These are phyloP conservation scores for Akanthomyces uredinophilus DNA, from an alignment of 2,329 filamentous ascomycete genomes.

Conservation along the genomic window DNA sequence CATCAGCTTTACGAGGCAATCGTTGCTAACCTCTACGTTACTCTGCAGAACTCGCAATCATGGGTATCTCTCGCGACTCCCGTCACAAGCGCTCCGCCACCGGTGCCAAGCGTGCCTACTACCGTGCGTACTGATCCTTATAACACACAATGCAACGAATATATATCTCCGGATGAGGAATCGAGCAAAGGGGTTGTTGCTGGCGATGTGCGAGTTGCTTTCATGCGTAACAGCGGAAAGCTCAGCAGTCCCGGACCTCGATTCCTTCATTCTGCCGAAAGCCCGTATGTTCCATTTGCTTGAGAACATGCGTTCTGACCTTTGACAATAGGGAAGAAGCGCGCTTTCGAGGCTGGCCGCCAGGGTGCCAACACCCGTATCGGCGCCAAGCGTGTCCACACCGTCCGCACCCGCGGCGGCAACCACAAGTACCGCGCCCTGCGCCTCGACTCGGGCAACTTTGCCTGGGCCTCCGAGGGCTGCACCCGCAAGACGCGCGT, in stretches of 20 bases:
- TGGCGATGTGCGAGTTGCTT: too few species aligned
- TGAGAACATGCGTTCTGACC: constrained; percentile 66
- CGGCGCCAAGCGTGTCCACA: constrained; percentile 91
- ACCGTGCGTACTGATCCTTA: constrained; percentile 58
- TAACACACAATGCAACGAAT: constrained; percentile 16
- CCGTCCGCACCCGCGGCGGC: constrained; percentile 93
- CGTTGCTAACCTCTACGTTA: constrained; percentile 23
- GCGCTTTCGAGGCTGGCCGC: constrained; percentile 99
- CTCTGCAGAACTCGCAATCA: constrained; percentile 67
- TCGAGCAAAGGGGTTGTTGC: background rate
- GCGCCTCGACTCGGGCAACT: constrained; percentile 98
- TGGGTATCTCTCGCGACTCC: constrained; percentile 99
- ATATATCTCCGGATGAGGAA: background rate
- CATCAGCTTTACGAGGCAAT: background rate
- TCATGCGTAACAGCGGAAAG: constrained; percentile 4
- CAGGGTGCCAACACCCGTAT: constrained; percentile 99
- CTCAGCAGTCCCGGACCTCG: background rate
- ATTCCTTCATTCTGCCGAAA: constrained; percentile 42
- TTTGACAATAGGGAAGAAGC: constrained; percentile 78
- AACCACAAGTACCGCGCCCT: constrained; percentile 99
- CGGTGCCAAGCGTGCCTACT: constrained; percentile 94
- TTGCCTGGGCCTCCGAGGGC: constrained; percentile 98
- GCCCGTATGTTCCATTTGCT: constrained; percentile 52
- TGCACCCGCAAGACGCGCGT: constrained; percentile 98
- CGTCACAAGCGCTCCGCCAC: constrained; percentile 99